These are phyloP conservation scores for Berberis thunbergii DNA, from an alignment of 164 flowering plant genomes.

Conservation along the genomic window DNA sequence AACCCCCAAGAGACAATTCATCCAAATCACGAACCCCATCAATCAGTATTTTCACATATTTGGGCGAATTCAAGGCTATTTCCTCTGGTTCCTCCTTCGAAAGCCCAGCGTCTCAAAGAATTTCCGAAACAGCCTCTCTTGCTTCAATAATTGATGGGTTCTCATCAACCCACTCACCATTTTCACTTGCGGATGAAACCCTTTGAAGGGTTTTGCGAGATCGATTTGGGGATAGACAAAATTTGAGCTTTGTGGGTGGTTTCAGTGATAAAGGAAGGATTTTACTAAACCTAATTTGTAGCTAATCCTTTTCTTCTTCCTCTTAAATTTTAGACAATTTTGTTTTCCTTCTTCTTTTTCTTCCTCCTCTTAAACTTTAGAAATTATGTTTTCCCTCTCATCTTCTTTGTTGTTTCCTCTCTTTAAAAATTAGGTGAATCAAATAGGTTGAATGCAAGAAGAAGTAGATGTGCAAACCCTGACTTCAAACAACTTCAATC, in stretches of 20 bases:
- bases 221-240: not conserved
- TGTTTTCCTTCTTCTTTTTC: no score
- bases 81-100: slow-evolving; percentile 30
- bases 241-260: slow-evolving; percentile 5
- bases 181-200: not conserved
- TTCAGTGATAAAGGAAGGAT: slow-evolving; percentile 3
- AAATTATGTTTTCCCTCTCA: no score
- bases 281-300: not conserved
- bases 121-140: slow-evolving; percentile 33
- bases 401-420: no score
- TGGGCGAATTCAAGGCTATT: slow-evolving; percentile 46
- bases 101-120: slow-evolving; percentile 37
- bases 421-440: no score
- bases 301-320: no score
- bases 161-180: not conserved
- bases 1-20: slow-evolving; percentile 41
- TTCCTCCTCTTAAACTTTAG: no score
- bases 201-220: not conserved
- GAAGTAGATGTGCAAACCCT: no score
- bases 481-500: no score
- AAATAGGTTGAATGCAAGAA: no score
- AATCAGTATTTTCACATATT: slow-evolving; percentile 46
- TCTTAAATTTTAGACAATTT: no score
- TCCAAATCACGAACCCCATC: slow-evolving; percentile 71
- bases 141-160: slow-evolving; percentile 19